Evolutionary conservation across 176 grass and related monocot genomes (phyloP), one percentile per base, ranked within the genome.

Genomic region (Oryza nivara): DNA sequence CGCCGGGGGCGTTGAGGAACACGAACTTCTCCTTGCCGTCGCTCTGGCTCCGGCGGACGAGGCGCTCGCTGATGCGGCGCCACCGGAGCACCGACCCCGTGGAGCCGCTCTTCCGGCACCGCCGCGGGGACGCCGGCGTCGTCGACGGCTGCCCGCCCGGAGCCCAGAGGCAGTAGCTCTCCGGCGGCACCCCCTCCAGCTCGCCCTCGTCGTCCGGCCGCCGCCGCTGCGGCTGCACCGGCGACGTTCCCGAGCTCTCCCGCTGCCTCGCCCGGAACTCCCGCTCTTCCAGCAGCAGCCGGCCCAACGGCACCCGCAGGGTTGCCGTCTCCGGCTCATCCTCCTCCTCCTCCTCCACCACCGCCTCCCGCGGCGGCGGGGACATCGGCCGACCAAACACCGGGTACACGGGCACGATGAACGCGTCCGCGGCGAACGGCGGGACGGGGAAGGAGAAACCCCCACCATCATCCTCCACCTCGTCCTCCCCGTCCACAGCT

Each of bases 21-120:
- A 99, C 90, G 82, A 99, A 96, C 75, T 99, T 99, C 88, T 99
- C 93, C 89, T 96, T 96, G 14, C 97, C 97, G 88, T 99, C 97
- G 88, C 97, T 96, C 56, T 94, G 89, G 93, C 93, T 96, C 15
- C 97, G 86, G 7, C 93, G 83, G 16, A 95, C 80, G 74, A 96
- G 86, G 41, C 94, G 89, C 19, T 99, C 93, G 70, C 92, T 90
- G 80, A 99, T 89, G 86, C 90, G 87, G 36, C 85, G 90, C 91
- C 93, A 99, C 54, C 94, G 90, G 83, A 94, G 78, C 19, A 90
- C 83, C 9, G 97, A 99, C 38, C 97, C 97, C 4, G 97, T 99
- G 17, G 97, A 99, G 5, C 90, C 82, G 81, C 91, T 96, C 88
- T 99, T 99, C 30, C 79, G 86, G 82, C 93, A 96, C 22, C 84